Evolutionary conservation across 805 yeast species (phyloP), one percentile per base, ranked within the genome.

Genomic region (Saccharomycopsis oosterbeekiorum): DNA sequence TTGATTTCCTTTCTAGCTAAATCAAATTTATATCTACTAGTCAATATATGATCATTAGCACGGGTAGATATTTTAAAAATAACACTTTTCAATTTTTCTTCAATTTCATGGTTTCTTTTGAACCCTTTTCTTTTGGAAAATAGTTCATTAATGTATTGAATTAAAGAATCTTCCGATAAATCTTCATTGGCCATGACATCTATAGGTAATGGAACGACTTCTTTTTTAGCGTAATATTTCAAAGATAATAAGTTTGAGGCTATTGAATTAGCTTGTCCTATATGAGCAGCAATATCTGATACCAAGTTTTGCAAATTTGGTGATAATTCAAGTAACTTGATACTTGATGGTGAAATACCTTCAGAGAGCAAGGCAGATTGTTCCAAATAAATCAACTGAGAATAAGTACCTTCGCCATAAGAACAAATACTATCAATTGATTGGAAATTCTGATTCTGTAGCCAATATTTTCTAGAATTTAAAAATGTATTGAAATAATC

Each of bases 211-310:
- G 83, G 77, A 14, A 87, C 76, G 5, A 51, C 51, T 54, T 68
- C 67, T 54, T 76, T 79, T 21, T 71, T 69, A 0, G 88, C 84
- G 70, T 83, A 84, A 70, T 78, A 87, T 26, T 76, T 75, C 56
- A 84, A 69, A 0, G 87, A 88, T 58, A 86, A 73, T 14, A 89
- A 76, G 71, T 82, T 76, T 1, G 86, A 78, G 0, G 89, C 84
- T 12, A 89, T 76, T 0, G 91, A 85, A 0, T 86, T 81, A 1
- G 94, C 88, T 70, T 89, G 96, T 6, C 96, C 96, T 43, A 89
- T 73, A 71, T 89, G 96, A 0, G 96, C 94, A 11, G 84, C 80
- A 10, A 85, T 79, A 63, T 86, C 89, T 40, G 83, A 78, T 9
- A 83, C 73, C 4, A 70, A 65, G 17, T 71, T 71, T 62, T 79